Evolutionary conservation across 2,329 filamentous ascomycete genomes (phyloP).

Genomic region (Xylogone sp.): DNA sequence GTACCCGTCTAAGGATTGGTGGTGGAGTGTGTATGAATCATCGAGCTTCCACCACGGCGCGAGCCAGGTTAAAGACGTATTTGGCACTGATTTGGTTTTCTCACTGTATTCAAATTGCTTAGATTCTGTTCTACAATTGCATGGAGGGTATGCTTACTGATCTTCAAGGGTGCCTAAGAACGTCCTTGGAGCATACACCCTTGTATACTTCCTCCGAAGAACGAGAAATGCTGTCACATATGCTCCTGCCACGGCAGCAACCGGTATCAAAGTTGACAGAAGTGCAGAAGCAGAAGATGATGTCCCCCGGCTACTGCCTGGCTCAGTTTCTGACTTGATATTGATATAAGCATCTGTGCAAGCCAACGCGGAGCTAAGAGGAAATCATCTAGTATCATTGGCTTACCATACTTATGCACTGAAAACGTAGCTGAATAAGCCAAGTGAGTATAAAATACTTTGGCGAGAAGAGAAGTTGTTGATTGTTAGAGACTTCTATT

Average conservation of each 20-base stretch:
- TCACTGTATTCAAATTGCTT: slow-evolving; percentile 35
- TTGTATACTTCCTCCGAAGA: slow-evolving; percentile 40
- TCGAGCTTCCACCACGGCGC: slow-evolving; percentile 58
- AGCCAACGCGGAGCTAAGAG: too few relatives aligned
- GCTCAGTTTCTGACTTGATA: not conserved
- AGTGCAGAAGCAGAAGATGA: slow-evolving; percentile 30
- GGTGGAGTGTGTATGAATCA: slow-evolving; percentile 79
- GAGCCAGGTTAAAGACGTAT: slow-evolving; percentile 63
- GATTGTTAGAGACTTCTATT: too few relatives aligned
- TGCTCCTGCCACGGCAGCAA: slow-evolving; percentile 37
- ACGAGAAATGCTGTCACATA: slow-evolving; percentile 41
- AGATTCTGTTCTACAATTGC: not conserved
- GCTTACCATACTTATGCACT: too few relatives aligned
- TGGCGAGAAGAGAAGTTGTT: too few relatives aligned
- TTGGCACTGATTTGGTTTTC: slow-evolving; percentile 55
- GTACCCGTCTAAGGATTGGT: slow-evolving; percentile 88
- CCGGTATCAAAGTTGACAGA: slow-evolving; percentile 43
- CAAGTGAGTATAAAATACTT: too few relatives aligned
- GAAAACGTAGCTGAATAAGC: too few relatives aligned
- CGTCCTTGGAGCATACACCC: slow-evolving; percentile 50
- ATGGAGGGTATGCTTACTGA: slow-evolving; percentile 15
- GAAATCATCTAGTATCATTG: too few relatives aligned
- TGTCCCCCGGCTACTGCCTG: not conserved
- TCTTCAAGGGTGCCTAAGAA: slow-evolving; percentile 47
- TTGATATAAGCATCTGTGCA: too few relatives aligned